Evolutionary conservation across 257 asterid species (phyloP), one percentile per base, ranked within the genome.

Genomic region (Plantago major): DNA sequence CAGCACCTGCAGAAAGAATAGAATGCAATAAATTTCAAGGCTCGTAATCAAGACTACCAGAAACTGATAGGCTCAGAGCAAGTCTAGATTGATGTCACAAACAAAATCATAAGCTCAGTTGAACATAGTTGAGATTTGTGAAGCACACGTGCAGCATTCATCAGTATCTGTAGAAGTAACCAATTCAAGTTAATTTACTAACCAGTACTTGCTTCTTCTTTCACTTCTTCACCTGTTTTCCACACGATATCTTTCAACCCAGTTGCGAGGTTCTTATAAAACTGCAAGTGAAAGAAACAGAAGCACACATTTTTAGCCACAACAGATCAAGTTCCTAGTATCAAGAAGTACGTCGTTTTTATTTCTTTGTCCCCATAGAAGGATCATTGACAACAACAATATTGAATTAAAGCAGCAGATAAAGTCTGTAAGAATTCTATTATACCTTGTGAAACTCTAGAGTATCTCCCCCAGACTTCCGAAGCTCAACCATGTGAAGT

Each of bases 241-340:
- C 98, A 91, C 17, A 91, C 97, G 16, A 91, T 76, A 70, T 91
- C 98, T 74, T 91, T 86, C 89, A 91, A 71, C 67, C 96, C 97
- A 26, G 96, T 78, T 0, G 98, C 79, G 44, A 91, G 77, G 82
- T 84, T 84, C 71, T 86, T 86, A 86, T 88, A 88, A 45, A 86
- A 88, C 97, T 91, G 89, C 67, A 53, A 13, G 64, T 22, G 22
- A 7, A 65, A 33, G 45, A 54, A 66, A 63, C 18, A 50, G 9
- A 54, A 17, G 44, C 28, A 30, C 18, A 46, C 10, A 0, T 22
- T 18, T 3, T 54, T 9, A 37, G 28, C 30, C 7, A 12, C 45
- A 15, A 12, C 2, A 11, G 6, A 30, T 4, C 4, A 14, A 55
- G 13, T 30, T 5, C 12, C 43, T 26, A 7, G 4, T 46, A 46